Percentiles rank a stretch among this genome's conserved stretches.
phyloP scores from a whole-genome alignment of 1,139 yeast species.

The Nakaseomyces sp. region DNA sequence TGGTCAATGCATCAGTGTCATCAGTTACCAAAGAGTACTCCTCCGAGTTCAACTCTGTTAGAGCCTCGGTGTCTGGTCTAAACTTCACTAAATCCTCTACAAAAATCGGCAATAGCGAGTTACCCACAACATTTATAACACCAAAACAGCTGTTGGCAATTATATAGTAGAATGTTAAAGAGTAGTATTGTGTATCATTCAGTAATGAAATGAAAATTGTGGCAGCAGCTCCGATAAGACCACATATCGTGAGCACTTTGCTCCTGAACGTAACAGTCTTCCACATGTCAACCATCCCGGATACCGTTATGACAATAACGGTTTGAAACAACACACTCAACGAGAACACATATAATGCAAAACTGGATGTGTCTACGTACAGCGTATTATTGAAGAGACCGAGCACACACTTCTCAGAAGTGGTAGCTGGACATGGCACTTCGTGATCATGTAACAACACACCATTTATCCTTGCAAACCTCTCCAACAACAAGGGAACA shows the following conservation, averaged over 20 bases:
- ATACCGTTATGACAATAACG: slow-evolving; percentile 52
- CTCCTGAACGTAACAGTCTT: slow-evolving; percentile 33
- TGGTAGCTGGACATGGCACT: slow-evolving; percentile 34
- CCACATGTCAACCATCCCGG: slow-evolving; percentile 61
- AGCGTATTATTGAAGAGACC: slow-evolving; percentile 29
- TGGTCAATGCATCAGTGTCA: slow-evolving; percentile 31
- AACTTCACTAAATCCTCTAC: slow-evolving; percentile 30
- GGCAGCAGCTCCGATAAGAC: slow-evolving; percentile 44
- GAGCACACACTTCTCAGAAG: slow-evolving; percentile 33
- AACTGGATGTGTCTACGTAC: slow-evolving; percentile 54
- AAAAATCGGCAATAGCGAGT: slow-evolving; percentile 54
- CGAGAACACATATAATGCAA: slow-evolving; percentile 62
- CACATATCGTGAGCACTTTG: slow-evolving; percentile 42
- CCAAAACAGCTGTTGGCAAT: slow-evolving; percentile 61
- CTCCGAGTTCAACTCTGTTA: slow-evolving; percentile 6
- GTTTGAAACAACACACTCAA: slow-evolving; percentile 56
- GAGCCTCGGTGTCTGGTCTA: slow-evolving; percentile 9
- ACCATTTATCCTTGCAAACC: slow-evolving; percentile 58
- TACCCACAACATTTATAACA: slow-evolving; percentile 68
- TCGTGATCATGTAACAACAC: slow-evolving; percentile 46
- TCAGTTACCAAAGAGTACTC: slow-evolving; percentile 35
- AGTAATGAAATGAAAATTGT: slow-evolving; percentile 41
- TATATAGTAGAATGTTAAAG: slow-evolving; percentile 49
- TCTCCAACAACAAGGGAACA: slow-evolving; percentile 56
- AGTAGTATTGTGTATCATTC: slow-evolving; percentile 40